Conservation (phyloP, 495 filamentous ascomycete species). For the Beverwykella pulmonaria region DNA sequence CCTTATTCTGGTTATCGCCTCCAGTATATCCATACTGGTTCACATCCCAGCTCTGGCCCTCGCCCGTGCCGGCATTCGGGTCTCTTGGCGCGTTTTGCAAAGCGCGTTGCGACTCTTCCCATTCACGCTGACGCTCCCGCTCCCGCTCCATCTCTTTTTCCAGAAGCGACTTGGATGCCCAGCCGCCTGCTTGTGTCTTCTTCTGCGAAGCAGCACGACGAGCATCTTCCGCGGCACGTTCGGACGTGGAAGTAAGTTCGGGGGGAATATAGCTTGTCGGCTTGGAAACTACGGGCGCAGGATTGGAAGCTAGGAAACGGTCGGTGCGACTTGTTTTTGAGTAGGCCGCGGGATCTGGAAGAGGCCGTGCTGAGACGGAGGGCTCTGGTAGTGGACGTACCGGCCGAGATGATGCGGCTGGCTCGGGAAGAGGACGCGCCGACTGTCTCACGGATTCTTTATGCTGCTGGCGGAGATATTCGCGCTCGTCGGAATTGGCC, state of each 20-base stretch:
- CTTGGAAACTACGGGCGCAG: slow-evolving; percentile 52
- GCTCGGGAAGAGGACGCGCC: slow-evolving; percentile 46
- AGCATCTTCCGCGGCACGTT: slow-evolving; percentile 70
- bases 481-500: slow-evolving; percentile 68
- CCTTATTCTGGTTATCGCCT: slow-evolving; percentile 80
- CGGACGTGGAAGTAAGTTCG: slow-evolving; percentile 57
- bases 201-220: slow-evolving; percentile 64
- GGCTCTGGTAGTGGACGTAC: slow-evolving; percentile 51
- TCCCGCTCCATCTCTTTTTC: slow-evolving; percentile 97
- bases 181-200: slow-evolving; percentile 73
- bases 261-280: slow-evolving; percentile 60
- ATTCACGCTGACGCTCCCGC: slow-evolving; percentile 87
- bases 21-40: slow-evolving; percentile 87
- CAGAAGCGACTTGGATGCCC: slow-evolving; percentile 79
- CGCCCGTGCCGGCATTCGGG: slow-evolving; percentile 53
- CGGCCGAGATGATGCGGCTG: slow-evolving; percentile 41
- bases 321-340: slow-evolving; percentile 42
- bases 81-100: slow-evolving; percentile 59
- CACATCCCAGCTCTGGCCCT: slow-evolving; percentile 71
- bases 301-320: slow-evolving; percentile 57
- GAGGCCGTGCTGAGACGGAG: slow-evolving; percentile 47
- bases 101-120: slow-evolving; percentile 87
- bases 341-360: slow-evolving; percentile 56
- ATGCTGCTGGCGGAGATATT: slow-evolving; percentile 73
- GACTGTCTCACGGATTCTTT: slow-evolving; percentile 52